Percentiles rank a stretch among this genome's conserved stretches.
phyloP scores from a whole-genome alignment of 495 filamentous ascomycete genomes.

The Podospora pseudoanserina region DNA sequence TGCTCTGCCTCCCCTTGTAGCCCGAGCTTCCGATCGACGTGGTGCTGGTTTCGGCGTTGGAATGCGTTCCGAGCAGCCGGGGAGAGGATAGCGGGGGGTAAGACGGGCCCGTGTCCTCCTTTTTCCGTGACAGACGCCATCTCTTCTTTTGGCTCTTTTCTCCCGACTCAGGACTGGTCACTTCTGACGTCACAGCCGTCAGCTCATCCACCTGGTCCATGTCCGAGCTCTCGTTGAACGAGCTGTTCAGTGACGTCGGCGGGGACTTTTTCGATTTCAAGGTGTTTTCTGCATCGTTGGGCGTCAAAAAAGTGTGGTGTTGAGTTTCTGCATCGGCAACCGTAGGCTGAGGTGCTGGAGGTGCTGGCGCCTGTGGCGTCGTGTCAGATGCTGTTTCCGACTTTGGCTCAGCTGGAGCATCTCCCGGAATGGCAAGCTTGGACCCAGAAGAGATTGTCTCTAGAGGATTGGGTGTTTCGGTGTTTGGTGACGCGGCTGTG shows the following conservation, averaged over 20 bases:
- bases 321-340: not conserved
- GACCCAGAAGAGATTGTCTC: slow-evolving; percentile 32
- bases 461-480: slow-evolving; percentile 37
- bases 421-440: slow-evolving; percentile 23
- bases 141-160: slow-evolving; percentile 65
- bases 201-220: slow-evolving; percentile 64
- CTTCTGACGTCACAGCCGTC: slow-evolving; percentile 28
- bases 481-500: slow-evolving; percentile 35
- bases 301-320: slow-evolving; percentile 23
- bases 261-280: slow-evolving; percentile 62
- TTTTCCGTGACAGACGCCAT: slow-evolving; percentile 72
- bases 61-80: slow-evolving; percentile 55
- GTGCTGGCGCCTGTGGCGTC: slow-evolving; percentile 30
- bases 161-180: slow-evolving; percentile 49
- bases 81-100: slow-evolving; percentile 45
- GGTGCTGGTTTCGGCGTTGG: slow-evolving; percentile 64
- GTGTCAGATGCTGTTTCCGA: slow-evolving; percentile 32
- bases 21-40: slow-evolving; percentile 62
- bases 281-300: slow-evolving; percentile 45
- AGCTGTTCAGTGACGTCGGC: slow-evolving; percentile 67
- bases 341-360: not conserved
- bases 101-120: slow-evolving; percentile 41
- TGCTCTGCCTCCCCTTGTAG: slow-evolving; percentile 49
- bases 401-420: slow-evolving; percentile 22
- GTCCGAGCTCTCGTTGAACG: slow-evolving; percentile 74